A percentile compares a stretch with the other conserved stretches of the same genome.
These are phyloP conservation scores for Pichia phayaonensis DNA, from an alignment of 805 yeast genomes.

Conservation along the genomic window DNA sequence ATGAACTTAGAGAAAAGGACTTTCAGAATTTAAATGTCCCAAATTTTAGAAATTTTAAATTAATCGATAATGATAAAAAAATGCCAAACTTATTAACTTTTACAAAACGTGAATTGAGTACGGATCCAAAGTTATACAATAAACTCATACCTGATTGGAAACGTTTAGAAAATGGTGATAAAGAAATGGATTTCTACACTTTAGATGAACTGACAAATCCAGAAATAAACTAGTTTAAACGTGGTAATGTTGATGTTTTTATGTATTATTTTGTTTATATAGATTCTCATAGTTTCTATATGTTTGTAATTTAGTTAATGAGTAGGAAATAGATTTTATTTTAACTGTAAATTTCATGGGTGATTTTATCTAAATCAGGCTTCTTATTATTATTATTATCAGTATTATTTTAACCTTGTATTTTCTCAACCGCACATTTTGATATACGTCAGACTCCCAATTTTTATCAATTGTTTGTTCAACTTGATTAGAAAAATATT, in stretches of 20 bases:
- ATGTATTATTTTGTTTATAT: background rate
- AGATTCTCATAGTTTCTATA: background rate
- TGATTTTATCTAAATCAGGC: no score
- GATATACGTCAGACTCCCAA: no score
- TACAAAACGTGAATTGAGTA: slow-evolving; percentile 42
- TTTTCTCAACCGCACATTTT: background rate
- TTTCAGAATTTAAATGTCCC: slow-evolving; percentile 18
- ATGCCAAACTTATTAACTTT: slow-evolving; percentile 48
- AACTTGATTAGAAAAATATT: no score
- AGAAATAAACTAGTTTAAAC: background rate
- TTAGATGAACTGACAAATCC: background rate
- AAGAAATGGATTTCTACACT: background rate
- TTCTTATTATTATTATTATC: no score
- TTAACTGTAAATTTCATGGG: no score
- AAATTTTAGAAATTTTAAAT: slow-evolving; percentile 34
- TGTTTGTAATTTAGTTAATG: background rate
- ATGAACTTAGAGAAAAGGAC: slow-evolving; percentile 36
- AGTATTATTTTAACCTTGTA: background rate
- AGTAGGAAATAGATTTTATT: no score
- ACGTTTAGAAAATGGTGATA: background rate
- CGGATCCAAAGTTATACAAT: slow-evolving; percentile 33
- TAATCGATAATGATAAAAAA: slow-evolving; percentile 22
- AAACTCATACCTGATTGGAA: slow-evolving; percentile 38
- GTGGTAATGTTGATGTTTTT: background rate
- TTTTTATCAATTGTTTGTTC: no score